Conservation (phyloP, 2,329 filamentous ascomycete species). For the Piedraia hortae region DNA sequence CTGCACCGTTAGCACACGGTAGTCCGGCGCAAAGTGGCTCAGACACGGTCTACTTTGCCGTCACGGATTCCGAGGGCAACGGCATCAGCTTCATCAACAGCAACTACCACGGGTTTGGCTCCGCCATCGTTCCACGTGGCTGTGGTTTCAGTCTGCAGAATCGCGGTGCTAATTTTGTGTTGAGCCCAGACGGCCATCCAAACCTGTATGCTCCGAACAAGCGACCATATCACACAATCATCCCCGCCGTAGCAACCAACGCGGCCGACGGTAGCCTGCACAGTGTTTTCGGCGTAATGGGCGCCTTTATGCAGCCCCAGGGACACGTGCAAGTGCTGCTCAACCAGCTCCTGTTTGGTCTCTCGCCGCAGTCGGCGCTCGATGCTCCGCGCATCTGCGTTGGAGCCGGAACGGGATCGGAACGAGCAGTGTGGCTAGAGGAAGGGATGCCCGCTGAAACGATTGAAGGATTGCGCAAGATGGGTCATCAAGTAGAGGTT, state of each 20-base stretch:
- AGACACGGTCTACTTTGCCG: slow-evolving; percentile 86
- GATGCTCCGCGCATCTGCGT: slow-evolving; percentile 85
- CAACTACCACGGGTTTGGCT: slow-evolving; percentile 76
- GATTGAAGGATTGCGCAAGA: slow-evolving; percentile 32
- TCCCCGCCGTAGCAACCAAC: slow-evolving; percentile 72
- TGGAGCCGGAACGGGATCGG: slow-evolving; percentile 39
- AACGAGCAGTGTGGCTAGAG: slow-evolving; percentile 45
- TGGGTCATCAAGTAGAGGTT: slow-evolving; percentile 50
- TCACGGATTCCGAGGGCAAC: slow-evolving; percentile 58
- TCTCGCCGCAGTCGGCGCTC: slow-evolving; percentile 64
- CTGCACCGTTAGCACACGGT: slow-evolving; percentile 34
- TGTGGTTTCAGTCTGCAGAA: slow-evolving; percentile 91
- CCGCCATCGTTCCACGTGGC: slow-evolving; percentile 52
- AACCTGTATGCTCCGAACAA: slow-evolving; percentile 61
- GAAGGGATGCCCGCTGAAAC: slow-evolving; percentile 49
- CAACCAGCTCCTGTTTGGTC: slow-evolving; percentile 59
- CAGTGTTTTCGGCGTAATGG: slow-evolving; percentile 86
- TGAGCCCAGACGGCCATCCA: slow-evolving; percentile 38
- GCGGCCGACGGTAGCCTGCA: slow-evolving; percentile 44
- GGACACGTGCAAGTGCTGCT: slow-evolving; percentile 82
- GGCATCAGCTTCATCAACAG: slow-evolving; percentile 92
- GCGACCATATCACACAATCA: slow-evolving; percentile 91
- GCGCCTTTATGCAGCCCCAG: slow-evolving; percentile 94
- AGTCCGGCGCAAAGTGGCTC: slow-evolving; percentile 62
- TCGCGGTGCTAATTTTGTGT: slow-evolving; percentile 62